A percentile compares a stretch with the other conserved stretches of the same genome.
Conservation (phyloP, 2,329 filamentous ascomycete genomes). For the Dactylellina drechsleri region DNA sequence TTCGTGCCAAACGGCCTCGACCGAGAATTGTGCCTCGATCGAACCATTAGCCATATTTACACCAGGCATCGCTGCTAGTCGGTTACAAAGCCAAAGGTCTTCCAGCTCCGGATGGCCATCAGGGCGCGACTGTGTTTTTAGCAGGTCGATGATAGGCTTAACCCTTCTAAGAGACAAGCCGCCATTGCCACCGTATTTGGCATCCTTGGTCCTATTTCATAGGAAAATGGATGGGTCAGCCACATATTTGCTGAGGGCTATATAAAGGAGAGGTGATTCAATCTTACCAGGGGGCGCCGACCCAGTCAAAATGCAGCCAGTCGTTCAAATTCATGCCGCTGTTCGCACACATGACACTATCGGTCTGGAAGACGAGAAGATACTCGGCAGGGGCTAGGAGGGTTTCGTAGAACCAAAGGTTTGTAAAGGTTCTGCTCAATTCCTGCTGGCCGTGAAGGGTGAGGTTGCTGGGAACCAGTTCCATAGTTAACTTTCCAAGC, state of each 20-base stretch:
- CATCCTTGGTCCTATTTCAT: conserved; percentile 51
- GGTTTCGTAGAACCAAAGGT: conserved; percentile 65
- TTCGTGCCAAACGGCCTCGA: conserved; percentile 63
- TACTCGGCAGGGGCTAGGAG: conserved; percentile 50
- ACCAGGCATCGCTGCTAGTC: conserved; percentile 64
- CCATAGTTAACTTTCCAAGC: conserved; percentile 62
- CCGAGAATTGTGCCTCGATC: conserved; percentile 66
- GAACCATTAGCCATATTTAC: conserved; percentile 67
- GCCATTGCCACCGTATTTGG: conserved; percentile 66
- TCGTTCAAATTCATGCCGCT: conserved; percentile 65
- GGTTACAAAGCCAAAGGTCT: conserved; percentile 66
- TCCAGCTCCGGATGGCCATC: conserved; percentile 62
- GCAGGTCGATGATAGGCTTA: conserved; percentile 66
- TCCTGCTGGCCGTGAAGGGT: conserved; percentile 67
- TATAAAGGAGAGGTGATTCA: neutral
- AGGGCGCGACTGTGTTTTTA: conserved; percentile 30
- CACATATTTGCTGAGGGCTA: neutral
- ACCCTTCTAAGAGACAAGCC: conserved; percentile 69
- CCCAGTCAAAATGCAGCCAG: conserved; percentile 68
- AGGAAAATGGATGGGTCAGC: neutral
- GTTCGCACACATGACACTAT: conserved; percentile 70
- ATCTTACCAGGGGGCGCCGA: conserved; percentile 66
- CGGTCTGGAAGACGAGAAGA: conserved; percentile 68
- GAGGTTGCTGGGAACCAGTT: conserved; percentile 67
- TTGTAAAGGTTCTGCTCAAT: conserved; percentile 68